Evolutionary conservation across 2,329 filamentous ascomycete species (phyloP), one percentile per base, ranked within the genome.

Genomic region (Hypoxylon sp.): DNA sequence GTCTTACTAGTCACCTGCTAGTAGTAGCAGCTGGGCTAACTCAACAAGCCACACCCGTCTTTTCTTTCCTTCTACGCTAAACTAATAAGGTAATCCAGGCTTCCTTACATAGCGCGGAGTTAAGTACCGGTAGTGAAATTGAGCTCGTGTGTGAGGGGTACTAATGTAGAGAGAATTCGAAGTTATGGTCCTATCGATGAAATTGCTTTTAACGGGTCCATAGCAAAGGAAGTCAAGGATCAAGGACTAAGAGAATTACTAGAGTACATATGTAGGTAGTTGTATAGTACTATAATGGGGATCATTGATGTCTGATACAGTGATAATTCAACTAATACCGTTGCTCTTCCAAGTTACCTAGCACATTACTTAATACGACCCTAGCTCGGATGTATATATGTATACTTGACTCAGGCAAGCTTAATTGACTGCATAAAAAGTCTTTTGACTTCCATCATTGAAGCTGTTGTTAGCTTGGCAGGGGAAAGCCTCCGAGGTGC

Each of bases 401-500:
- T 17, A 17, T n/a, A 21, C 30, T 66, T 69, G 67, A 69, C 63
- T 69, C 67, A 19, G 59, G 63, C 46, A 28, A 14, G 23, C 30
- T 66, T 51, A 57, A 64, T 69, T 64, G 28, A 30, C 28, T 41
- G 57, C 63, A 63, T 62, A 46, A 48, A 65, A 48, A 65, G 59
- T 67, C 58, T 64, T 45, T 65, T 61, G 50, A 65, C 49, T 60
- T 70, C 52, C 34, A 56, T 65, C 57, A 62, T 53, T 23, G 23
- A 63, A 58, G 32, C 58, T 55, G 43, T 45, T 62, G 25, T 57
- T 56, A 66, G 58, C 70, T 69, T 69, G 69, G 66, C 58, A 72
- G 65, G 65, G 66, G 65, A 60, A 60, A 60, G 30, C 13, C 63
- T 63, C 65, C 69, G 65, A 72, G 67, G 62, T 60, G 52, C 43